These are phyloP conservation scores for Pharus latifolius DNA, from an alignment of 176 grass and related monocot genomes.

Conservation along the genomic window DNA sequence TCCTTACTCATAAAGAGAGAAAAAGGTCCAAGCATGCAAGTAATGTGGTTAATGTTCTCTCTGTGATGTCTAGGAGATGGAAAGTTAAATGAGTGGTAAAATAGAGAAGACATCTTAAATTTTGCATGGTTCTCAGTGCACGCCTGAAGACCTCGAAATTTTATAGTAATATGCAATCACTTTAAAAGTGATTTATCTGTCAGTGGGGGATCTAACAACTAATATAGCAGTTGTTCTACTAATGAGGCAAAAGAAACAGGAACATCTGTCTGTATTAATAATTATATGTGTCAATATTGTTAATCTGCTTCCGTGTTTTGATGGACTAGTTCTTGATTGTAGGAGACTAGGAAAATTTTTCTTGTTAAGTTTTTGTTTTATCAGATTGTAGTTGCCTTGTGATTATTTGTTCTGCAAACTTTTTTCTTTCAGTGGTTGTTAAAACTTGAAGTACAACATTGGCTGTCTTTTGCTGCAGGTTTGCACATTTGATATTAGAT, in stretches of 20 bases:
- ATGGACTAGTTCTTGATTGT: not conserved
- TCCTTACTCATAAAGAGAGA: too few relatives aligned
- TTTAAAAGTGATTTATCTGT: too few relatives aligned
- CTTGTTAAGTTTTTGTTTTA: too few relatives aligned
- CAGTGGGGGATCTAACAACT: not conserved
- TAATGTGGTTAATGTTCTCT: too few relatives aligned
- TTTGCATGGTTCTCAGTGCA: too few relatives aligned
- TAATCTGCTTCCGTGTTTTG: not conserved
- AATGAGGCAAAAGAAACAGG: not conserved
- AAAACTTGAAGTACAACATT: not conserved
- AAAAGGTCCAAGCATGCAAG: too few relatives aligned
- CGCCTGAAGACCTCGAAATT: too few relatives aligned
- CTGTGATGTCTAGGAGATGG: too few relatives aligned
- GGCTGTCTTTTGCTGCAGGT: not conserved
- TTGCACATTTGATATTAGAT: not conserved
- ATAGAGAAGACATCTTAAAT: too few relatives aligned
- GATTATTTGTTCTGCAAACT: not conserved
- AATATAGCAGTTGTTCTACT: not conserved
- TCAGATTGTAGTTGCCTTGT: not conserved
- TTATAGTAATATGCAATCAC: too few relatives aligned
- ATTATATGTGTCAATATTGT: not conserved
- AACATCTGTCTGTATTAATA: not conserved
- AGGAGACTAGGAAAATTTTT: not conserved
- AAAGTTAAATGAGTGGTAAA: too few relatives aligned
- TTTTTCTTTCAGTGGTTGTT: not conserved